Conservation (phyloP, 306 rosid genomes). For the Urtica urens region DNA sequence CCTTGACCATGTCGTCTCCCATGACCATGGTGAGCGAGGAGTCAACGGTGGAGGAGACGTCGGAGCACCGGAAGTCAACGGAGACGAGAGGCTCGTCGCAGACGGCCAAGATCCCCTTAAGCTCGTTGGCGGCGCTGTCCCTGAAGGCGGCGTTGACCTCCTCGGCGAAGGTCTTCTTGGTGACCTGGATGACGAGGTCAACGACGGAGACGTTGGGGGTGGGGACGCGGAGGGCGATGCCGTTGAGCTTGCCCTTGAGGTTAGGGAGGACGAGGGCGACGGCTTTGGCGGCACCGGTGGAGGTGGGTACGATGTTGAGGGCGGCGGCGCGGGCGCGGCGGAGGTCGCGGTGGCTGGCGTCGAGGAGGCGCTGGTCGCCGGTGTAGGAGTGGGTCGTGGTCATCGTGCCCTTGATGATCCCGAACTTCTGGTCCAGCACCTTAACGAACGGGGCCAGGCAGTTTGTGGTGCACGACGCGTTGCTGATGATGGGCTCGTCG, state of each 20-base stretch:
- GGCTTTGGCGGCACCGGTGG: conserved; percentile 99
- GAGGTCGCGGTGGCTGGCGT: conserved; percentile 97
- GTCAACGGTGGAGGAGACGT: conserved; percentile 91
- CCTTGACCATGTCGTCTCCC: conserved; percentile 99
- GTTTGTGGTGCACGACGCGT: conserved; percentile 99
- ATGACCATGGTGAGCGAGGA: conserved; percentile 93
- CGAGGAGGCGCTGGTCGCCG: conserved; percentile 96
- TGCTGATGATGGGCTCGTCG: conserved; percentile 78
- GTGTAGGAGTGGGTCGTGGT: conserved; percentile 98
- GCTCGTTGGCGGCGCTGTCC: conserved; percentile 74
- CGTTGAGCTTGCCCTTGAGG: conserved; percentile 86
- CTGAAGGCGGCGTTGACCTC: conserved; percentile 91
- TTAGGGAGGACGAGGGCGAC: conserved; percentile 88
- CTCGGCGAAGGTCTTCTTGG: conserved; percentile 87
- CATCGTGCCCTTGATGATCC: conserved; percentile 97
- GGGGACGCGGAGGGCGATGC: conserved; percentile 93
- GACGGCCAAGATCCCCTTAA: conserved; percentile 63
- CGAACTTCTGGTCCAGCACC: conserved; percentile 90
- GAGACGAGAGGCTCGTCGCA: conserved; percentile 98
- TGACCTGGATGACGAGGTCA: conserved; percentile 89
- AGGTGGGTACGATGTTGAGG: conserved; percentile 88
- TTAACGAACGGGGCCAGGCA: conserved; percentile 99
- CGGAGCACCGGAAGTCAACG: conserved; percentile 83
- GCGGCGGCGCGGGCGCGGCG: conserved; percentile 96
- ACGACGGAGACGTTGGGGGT: conserved; percentile 95